Evolutionary conservation across 495 filamentous ascomycete species (phyloP), one percentile per base, ranked within the genome.

Genomic region (Aspergillus taichungensis): DNA sequence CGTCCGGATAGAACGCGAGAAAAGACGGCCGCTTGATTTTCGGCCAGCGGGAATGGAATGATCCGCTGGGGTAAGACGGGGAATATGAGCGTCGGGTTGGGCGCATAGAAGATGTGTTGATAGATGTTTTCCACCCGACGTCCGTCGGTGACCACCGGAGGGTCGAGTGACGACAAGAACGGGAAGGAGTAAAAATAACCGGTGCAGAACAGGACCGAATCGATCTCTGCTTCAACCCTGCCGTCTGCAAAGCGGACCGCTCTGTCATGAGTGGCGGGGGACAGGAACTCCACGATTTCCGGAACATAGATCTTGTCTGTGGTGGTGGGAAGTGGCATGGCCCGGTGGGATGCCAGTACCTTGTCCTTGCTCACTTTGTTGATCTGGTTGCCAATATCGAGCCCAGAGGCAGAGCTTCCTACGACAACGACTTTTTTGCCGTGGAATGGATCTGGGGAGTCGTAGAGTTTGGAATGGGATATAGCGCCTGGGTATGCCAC

Each of bases 361-460:
- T 74, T 75, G 7, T 61, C 66, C 43, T 64, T 58, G 56, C 73
- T 70, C 18, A 73, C 55, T 27, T 59, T 41, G 18, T 68, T 75
- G 52, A 95, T 88, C 49, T 95, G 89, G 7, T 75, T 63, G 5
- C 81, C 81, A 44, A 95, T 85, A 54, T 95, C 89, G 11, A 87
- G 59, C 7, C 86, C 89, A 0, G 87, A 94, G 1, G 87, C 79
- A 1, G 79, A 78, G 44, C 80, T 86, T 13, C 89, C 89, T 0
- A 95, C 81, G 0, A 94, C 71, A 13, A 95, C 64, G 13, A 85
- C 79, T 54, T 81, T 85, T 60, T 84, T 84, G 8, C 57, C 65
- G 10, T 56, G 57, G 56, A 81, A 92, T 0, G 59, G 44, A 9
- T 75, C 71, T 1, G 87, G 74, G 0, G 61, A 68, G 34, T 88